Percentiles rank a stretch among this genome's conserved stretches.
Conservation (phyloP, 2,329 filamentous ascomycete genomes). For the Drechslerella dactyloides region DNA sequence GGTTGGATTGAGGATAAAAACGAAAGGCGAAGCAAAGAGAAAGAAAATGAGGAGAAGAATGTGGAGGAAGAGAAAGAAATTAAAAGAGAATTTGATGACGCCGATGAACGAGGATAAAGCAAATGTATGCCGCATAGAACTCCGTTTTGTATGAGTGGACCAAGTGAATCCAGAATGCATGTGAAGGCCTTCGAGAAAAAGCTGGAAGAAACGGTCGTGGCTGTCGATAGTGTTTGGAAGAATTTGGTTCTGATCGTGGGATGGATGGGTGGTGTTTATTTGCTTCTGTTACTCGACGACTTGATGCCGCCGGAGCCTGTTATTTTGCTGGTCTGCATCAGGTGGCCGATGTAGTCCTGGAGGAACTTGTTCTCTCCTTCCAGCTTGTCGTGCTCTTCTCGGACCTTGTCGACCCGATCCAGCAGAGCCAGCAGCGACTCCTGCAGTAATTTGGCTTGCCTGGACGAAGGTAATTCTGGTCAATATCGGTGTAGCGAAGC, state of each 20-base stretch:
- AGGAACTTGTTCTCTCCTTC: slow-evolving; percentile 97
- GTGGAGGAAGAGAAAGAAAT: slow-evolving; percentile 54
- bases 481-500: slow-evolving; percentile 22
- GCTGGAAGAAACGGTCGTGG: neutral
- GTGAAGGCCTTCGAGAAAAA: neutral
- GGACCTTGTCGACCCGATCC: slow-evolving; percentile 91
- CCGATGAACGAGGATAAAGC: slow-evolving; percentile 54
- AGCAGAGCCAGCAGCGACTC: slow-evolving; percentile 87
- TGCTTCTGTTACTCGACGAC: slow-evolving; percentile 61
- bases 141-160: slow-evolving; percentile 40
- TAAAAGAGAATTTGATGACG: slow-evolving; percentile 57
- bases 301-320: slow-evolving; percentile 68
- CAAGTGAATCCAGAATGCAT: slow-evolving; percentile 30
- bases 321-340: slow-evolving; percentile 79
- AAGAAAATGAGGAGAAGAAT: slow-evolving; percentile 17
- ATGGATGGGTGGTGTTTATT: slow-evolving; percentile 59
- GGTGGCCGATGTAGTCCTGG: slow-evolving; percentile 95
- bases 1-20: slow-evolving; percentile 1
- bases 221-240: neutral
- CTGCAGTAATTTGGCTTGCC: slow-evolving; percentile 87
- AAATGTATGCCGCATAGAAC: slow-evolving; percentile 34
- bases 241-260: too few species aligned
- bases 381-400: slow-evolving; percentile 93
- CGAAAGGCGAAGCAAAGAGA: slow-evolving; percentile 29
- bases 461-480: slow-evolving; percentile 58